Evolutionary conservation across 2,329 filamentous ascomycete species (phyloP).

Genomic region (Fusarium duplospermum): DNA sequence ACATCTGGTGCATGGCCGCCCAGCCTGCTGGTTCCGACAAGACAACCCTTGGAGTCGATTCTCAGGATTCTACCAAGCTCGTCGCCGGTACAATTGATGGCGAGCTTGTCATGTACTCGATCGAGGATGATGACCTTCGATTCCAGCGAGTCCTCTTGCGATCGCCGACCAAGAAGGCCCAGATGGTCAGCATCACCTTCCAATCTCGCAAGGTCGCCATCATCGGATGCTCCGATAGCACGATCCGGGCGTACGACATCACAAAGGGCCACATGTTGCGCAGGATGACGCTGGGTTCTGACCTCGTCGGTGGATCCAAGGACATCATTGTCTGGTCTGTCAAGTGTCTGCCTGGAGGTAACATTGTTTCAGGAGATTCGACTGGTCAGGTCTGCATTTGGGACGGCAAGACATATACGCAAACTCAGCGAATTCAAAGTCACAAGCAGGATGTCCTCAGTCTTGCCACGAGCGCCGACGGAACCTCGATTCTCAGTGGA

Average conservation of each 20-base stretch:
- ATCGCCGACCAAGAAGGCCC: conserved; percentile 83
- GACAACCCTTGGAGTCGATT: conserved; percentile 34
- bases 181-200: conserved; percentile 92
- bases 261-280: conserved; percentile 80
- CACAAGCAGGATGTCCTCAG: conserved; percentile 93
- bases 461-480: conserved; percentile 84
- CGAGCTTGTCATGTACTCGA: conserved; percentile 86
- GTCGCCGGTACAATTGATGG: conserved; percentile 92
- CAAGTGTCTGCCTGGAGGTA: conserved; percentile 86
- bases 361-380: conserved; percentile 94
- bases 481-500: conserved; percentile 85
- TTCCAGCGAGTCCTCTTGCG: conserved; percentile 82
- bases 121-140: conserved; percentile 83
- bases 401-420: conserved; percentile 91
- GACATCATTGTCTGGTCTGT: conserved; percentile 94
- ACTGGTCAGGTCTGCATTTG: conserved; percentile 94
- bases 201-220: conserved; percentile 85
- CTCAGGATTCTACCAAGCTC: conserved; percentile 68
- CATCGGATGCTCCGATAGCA: conserved; percentile 95
- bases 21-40: conserved; percentile 69
- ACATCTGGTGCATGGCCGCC: conserved; percentile 95
- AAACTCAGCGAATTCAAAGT: conserved; percentile 85
- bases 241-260: conserved; percentile 91
- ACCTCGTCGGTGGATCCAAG: conserved; percentile 80
- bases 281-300: conserved; percentile 87